Conservation (phyloP, 768 basidiomycete species). For the Sarcodon aspratus region DNA sequence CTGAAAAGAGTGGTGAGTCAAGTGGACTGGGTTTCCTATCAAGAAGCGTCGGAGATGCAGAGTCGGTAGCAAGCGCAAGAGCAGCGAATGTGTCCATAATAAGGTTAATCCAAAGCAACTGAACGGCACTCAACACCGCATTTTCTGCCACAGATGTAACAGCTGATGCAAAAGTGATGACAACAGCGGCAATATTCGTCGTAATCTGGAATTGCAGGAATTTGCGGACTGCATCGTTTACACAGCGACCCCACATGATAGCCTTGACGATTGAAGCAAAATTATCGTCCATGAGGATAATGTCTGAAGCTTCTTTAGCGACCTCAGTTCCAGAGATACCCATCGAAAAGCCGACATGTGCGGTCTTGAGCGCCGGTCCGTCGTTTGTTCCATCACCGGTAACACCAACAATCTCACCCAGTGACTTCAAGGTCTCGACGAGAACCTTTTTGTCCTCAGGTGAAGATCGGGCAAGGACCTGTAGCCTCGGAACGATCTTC, state of each 20-base stretch:
- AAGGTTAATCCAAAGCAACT: slow-evolving; percentile 72
- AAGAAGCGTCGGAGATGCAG: slow-evolving; percentile 26
- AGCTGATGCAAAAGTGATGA: slow-evolving; percentile 41
- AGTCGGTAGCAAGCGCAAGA: slow-evolving; percentile 40
- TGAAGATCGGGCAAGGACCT: slow-evolving; percentile 39
- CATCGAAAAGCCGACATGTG: slow-evolving; percentile 41
- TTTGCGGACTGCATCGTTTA: slow-evolving; percentile 42
- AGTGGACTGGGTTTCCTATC: slow-evolving; percentile 35
- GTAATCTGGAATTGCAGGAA: slow-evolving; percentile 83
- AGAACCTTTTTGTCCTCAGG: slow-evolving; percentile 40
- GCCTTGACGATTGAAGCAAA: slow-evolving; percentile 37
- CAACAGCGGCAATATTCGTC: slow-evolving; percentile 40
- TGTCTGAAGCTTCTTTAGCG: slow-evolving; percentile 96
- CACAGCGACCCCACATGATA: slow-evolving; percentile 19
- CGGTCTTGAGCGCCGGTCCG: slow-evolving; percentile 35
- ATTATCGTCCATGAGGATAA: slow-evolving; percentile 84
- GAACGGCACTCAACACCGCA: slow-evolving; percentile 91
- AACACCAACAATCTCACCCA: slow-evolving; percentile 36
- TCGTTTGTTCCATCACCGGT: slow-evolving; percentile 46
- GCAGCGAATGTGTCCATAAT: slow-evolving; percentile 42
- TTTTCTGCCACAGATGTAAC: slow-evolving; percentile 58
- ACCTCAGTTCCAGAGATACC: slow-evolving; percentile 34
- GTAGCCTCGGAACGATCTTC: slow-evolving; percentile 48
- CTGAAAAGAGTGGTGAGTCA: slow-evolving; percentile 33
- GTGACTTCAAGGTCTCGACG: slow-evolving; percentile 30